Percentiles rank a stretch among this genome's conserved stretches.
Evolutionary conservation across 2,329 filamentous ascomycete species (phyloP).

Genomic region (Penicillium hordei): DNA sequence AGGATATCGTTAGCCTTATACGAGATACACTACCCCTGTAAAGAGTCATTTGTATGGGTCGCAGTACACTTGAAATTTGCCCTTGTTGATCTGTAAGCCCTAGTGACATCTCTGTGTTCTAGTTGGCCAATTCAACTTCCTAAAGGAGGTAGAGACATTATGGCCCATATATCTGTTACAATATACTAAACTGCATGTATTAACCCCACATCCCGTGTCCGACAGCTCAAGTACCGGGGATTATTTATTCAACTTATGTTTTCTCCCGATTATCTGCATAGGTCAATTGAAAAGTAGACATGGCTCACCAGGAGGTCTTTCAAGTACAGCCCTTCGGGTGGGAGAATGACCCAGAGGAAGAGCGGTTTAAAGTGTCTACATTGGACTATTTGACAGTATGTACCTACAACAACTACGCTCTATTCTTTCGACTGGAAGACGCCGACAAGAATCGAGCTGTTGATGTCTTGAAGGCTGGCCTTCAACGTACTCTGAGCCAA

Average conservation of each 20-base stretch:
- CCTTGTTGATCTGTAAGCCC: neutral
- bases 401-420: neutral
- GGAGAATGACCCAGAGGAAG: neutral
- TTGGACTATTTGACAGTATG: neutral
- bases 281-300: neutral
- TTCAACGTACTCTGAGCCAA: neutral
- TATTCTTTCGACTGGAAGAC: neutral
- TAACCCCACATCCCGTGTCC: too few species aligned
- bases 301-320: neutral
- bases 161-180: neutral
- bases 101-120: neutral
- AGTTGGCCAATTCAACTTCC: neutral
- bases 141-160: neutral
- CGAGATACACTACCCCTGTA: neutral
- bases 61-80: neutral
- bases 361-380: neutral
- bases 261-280: too few species aligned
- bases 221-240: too few species aligned
- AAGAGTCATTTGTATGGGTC: neutral
- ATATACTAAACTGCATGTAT: too few species aligned
- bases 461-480: neutral
- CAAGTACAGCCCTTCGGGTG: neutral
- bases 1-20: neutral
- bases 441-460: neutral
- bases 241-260: too few species aligned